Conservation (phyloP, 2,329 filamentous ascomycete genomes). For the Mycosphaerella arachidis region DNA sequence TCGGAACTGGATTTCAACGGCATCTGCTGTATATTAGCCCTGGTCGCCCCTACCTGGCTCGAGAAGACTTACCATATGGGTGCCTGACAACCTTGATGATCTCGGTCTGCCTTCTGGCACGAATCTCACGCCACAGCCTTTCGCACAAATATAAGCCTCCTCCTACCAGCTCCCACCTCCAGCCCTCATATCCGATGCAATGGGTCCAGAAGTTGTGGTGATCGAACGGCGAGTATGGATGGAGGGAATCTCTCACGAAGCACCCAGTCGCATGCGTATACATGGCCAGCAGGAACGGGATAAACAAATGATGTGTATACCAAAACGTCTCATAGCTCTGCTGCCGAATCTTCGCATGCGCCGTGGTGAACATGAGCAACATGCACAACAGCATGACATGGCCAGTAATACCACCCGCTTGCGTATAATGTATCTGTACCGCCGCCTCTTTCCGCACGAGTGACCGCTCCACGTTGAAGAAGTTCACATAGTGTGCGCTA, state of each 20-base stretch:
- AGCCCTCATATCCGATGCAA: constrained; percentile 91
- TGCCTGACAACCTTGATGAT: constrained; percentile 94
- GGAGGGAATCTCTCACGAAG: constrained; percentile 79
- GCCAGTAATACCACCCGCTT: constrained; percentile 87
- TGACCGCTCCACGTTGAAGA: constrained; percentile 86
- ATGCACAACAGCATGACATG: constrained; percentile 99
- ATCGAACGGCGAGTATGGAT: constrained; percentile 77
- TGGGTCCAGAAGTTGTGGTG: constrained; percentile 79
- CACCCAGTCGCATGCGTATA: constrained; percentile 96
- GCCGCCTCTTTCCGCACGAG: constrained; percentile 78
- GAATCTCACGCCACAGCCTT: constrained; percentile 85
- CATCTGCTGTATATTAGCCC: constrained; percentile 53
- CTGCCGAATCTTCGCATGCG: constrained; percentile 87
- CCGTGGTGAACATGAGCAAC: constrained; percentile 95
- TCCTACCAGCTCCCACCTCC: constrained; percentile 90
- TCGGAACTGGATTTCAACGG: constrained; percentile 93
- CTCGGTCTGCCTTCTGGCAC: constrained; percentile 74
- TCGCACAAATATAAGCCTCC: constrained; percentile 83
- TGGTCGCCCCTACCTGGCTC: background rate
- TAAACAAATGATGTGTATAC: constrained; percentile 99
- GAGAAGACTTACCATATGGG: constrained; percentile 68
- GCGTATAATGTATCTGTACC: constrained; percentile 83
- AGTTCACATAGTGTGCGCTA: constrained; percentile 89
- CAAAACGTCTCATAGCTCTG: constrained; percentile 98
- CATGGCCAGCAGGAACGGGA: constrained; percentile 86